Percentiles rank a stretch among this genome's conserved stretches.
Evolutionary conservation across 2,329 filamentous ascomycete species (phyloP).

Genomic region (Alternaria solani): DNA sequence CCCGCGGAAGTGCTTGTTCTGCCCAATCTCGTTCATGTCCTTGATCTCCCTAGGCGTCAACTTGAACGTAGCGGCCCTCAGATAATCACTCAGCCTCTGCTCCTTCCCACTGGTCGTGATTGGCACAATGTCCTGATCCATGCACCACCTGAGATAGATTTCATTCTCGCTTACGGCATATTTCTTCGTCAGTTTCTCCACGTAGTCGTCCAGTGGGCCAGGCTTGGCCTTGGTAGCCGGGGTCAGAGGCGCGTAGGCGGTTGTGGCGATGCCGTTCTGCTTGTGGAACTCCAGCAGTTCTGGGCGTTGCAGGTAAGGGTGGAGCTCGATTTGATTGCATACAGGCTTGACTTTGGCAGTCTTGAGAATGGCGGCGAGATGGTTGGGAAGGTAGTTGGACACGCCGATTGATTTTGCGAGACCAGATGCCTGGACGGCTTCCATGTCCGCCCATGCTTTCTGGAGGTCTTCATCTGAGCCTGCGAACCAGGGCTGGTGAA

Average conservation of each 20-base stretch:
- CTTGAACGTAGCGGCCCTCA: slow-evolving; percentile 64
- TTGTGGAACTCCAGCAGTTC: slow-evolving; percentile 64
- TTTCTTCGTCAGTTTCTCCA: slow-evolving; percentile 64
- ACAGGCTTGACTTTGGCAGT: slow-evolving; percentile 65
- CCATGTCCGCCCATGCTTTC: slow-evolving; percentile 67
- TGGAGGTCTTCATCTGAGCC: slow-evolving; percentile 64
- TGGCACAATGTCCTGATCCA: slow-evolving; percentile 66
- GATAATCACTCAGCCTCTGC: slow-evolving; percentile 65
- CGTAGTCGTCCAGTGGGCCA: slow-evolving; percentile 63
- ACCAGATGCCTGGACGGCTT: slow-evolving; percentile 63
- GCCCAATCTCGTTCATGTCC: slow-evolving; percentile 58
- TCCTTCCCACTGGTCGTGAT: slow-evolving; percentile 70
- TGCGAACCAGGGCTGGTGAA: slow-evolving; percentile 68
- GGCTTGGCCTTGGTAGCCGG: slow-evolving; percentile 63
- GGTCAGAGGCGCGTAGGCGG: slow-evolving; percentile 57
- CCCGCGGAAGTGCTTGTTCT: slow-evolving; percentile 67
- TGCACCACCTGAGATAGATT: slow-evolving; percentile 66
- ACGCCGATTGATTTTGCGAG: slow-evolving; percentile 69
- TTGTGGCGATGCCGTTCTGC: slow-evolving; percentile 57
- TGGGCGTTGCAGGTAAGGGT: slow-evolving; percentile 71
- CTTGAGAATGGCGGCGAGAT: slow-evolving; percentile 64
- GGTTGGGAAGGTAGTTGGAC: slow-evolving; percentile 64
- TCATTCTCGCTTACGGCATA: slow-evolving; percentile 67
- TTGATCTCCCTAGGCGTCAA: slow-evolving; percentile 66
- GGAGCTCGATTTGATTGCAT: slow-evolving; percentile 74